Conservation (phyloP, 805 yeast genomes). For the Maudiozyma saulgeensis region DNA sequence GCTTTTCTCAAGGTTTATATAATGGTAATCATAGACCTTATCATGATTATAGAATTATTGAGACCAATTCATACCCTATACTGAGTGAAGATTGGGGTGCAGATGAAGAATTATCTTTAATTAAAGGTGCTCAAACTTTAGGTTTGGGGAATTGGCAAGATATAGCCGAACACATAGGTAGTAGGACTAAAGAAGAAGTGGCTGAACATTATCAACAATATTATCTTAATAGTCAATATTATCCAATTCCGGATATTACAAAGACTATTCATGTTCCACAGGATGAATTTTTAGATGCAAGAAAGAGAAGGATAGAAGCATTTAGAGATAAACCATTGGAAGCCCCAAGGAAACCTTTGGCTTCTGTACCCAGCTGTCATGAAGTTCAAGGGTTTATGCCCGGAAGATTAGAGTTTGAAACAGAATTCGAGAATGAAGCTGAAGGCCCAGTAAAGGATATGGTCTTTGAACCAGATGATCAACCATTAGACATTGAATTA, state of each 20-base stretch:
- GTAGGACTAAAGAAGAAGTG: conserved; percentile 85
- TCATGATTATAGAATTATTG: conserved; percentile 87
- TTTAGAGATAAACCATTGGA: conserved; percentile 68
- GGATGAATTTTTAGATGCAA: conserved; percentile 53
- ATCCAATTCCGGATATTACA: conserved; percentile 84
- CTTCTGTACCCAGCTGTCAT: conserved; percentile 92
- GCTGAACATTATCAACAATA: conserved; percentile 67
- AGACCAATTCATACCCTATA: conserved; percentile 91
- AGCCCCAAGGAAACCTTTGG: conserved; percentile 79
- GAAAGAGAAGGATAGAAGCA: conserved; percentile 64
- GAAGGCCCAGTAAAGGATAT: conserved; percentile 90
- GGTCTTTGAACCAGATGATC: conserved; percentile 91
- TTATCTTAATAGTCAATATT: conserved; percentile 58
- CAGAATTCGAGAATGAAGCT: conserved; percentile 94
- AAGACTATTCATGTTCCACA: conserved; percentile 61
- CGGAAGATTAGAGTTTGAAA: conserved; percentile 92
- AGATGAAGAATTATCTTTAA: conserved; percentile 81
- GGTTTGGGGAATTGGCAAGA: conserved; percentile 98
- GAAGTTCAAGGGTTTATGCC: conserved; percentile 99
- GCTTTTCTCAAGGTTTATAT: conserved; percentile 76
- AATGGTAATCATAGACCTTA: conserved; percentile 86
- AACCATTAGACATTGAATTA: conserved; percentile 77
- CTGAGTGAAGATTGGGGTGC: conserved; percentile 94
- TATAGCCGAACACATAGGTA: conserved; percentile 92
- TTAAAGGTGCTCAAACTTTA: conserved; percentile 84